Base-by-base conservation (phyloP, 768 basidiomycete species). In the Dioszegia aurantiaca region DNA sequence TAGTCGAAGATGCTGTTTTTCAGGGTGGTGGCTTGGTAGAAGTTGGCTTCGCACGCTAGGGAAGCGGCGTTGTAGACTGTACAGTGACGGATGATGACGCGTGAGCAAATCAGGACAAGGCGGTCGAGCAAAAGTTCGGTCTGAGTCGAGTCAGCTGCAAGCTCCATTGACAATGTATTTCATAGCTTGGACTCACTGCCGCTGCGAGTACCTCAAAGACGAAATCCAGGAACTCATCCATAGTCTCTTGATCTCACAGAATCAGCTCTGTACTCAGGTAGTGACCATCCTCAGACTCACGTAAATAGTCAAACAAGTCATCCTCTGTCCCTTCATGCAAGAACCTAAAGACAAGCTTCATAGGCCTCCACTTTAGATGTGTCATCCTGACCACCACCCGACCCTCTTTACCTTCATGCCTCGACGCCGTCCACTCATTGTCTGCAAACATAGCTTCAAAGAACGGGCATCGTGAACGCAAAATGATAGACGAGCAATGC, bases 61-160 rank as follows among this genome's bases (percentile, higher is more conserved):
- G 86, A 84, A 59, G 85, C 86, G 0, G 85, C 87, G 59, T 95
- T 98, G 74, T 83, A 79, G 58, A 86, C 80, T 55, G 83, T 86
- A 49, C 86, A 80, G 70, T 84, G 81, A 37, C 80, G 79, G 36
- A 91, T 80, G 51, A 97, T 82, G 41, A 87, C 81, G 9, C 80
- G 78, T 1, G 92, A 93, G 77, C 92, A 95, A 24, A 94, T 77
- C 1, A 89, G 81, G 33, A 90, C 82, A 19, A 98, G 82, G 19
- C 86, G 85, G 68, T 89, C 89, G n/a, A 97, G 79, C 9, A 95
- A 82, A 2, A 98, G 78, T 76, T 98, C 91, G 62, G 87, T 92
- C 87, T 93, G 60, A 26, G 26, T 24, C 33, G 33, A 14, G 44
- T 58, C 28, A 63, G 56, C 44, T 27, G 6, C 17, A 24, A 17